phyloP scores from a whole-genome alignment of 1,284 basidiomycete genomes.

The Cerrena zonata region DNA sequence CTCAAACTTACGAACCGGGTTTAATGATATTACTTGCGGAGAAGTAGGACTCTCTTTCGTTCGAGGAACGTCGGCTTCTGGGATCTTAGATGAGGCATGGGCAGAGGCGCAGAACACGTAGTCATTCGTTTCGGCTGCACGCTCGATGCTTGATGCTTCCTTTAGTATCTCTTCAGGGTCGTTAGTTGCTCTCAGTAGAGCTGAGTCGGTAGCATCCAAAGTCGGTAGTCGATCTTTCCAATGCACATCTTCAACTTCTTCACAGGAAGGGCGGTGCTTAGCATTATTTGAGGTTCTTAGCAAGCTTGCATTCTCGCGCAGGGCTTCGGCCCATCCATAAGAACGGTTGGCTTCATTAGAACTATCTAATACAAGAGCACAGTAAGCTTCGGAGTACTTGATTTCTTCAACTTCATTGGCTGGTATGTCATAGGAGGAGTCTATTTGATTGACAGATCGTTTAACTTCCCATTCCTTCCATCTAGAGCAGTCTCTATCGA shows the following conservation, averaged over 20 bases:
- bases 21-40: too few relatives aligned
- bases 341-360: not conserved
- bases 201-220: too few relatives aligned
- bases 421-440: not conserved
- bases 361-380: not conserved
- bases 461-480: conserved; percentile 2
- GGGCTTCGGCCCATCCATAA: not conserved
- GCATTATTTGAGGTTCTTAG: not conserved
- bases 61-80: not conserved
- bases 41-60: not conserved
- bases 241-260: too few relatives aligned
- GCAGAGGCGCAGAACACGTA: too few relatives aligned
- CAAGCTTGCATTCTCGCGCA: not conserved
- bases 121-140: too few relatives aligned
- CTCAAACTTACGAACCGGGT: too few relatives aligned
- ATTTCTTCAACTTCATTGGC: not conserved
- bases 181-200: too few relatives aligned
- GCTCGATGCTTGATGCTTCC: too few relatives aligned
- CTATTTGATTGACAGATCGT: not conserved
- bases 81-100: not conserved
- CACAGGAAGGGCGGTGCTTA: too few relatives aligned
- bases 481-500: conserved; percentile 18
- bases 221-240: too few relatives aligned
- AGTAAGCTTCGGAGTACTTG: not conserved
- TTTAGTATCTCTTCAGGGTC: too few relatives aligned